Evolutionary conservation across 805 yeast genomes (phyloP).

Genomic region (Candida silvicultrix): DNA sequence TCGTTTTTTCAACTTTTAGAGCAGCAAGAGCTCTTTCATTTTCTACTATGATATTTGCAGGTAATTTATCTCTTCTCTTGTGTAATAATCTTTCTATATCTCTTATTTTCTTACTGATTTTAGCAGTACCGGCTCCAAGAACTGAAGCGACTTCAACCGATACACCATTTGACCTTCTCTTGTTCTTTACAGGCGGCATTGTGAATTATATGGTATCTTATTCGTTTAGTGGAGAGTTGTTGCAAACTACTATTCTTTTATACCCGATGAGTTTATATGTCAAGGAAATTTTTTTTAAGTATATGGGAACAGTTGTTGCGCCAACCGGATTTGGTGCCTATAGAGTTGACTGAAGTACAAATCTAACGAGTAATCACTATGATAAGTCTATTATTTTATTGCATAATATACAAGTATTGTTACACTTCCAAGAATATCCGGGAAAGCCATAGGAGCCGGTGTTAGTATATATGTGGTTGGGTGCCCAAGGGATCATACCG

Average conservation of each 20-base stretch:
- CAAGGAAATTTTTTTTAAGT: not conserved
- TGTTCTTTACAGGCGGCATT: conserved; percentile 14
- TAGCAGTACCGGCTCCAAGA: conserved; percentile 37
- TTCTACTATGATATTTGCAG: conserved; percentile 58
- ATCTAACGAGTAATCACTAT: too few relatives aligned
- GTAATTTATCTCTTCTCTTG: conserved; percentile 46
- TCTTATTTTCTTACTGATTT: conserved; percentile 79
- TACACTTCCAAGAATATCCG: not conserved
- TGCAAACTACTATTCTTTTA: too few relatives aligned
- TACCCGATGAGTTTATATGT: not conserved
- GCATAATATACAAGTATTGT: not conserved
- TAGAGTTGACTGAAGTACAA: too few relatives aligned
- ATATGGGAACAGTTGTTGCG: not conserved
- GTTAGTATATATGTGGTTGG: too few relatives aligned
- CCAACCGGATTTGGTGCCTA: not conserved
- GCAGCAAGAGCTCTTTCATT: conserved; percentile 75
- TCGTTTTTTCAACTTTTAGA: conserved; percentile 48
- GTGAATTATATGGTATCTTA: too few relatives aligned
- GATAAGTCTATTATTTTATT: too few relatives aligned
- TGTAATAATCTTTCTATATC: conserved; percentile 69
- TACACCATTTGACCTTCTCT: conserved; percentile 5
- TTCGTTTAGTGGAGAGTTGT: too few relatives aligned
- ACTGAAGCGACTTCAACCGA: conserved; percentile 23
- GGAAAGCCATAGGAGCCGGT: too few relatives aligned
- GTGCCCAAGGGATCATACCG: conserved; percentile 52